Evolutionary conservation across 306 rosid species (phyloP).

Genomic region (Medicago arabica): DNA sequence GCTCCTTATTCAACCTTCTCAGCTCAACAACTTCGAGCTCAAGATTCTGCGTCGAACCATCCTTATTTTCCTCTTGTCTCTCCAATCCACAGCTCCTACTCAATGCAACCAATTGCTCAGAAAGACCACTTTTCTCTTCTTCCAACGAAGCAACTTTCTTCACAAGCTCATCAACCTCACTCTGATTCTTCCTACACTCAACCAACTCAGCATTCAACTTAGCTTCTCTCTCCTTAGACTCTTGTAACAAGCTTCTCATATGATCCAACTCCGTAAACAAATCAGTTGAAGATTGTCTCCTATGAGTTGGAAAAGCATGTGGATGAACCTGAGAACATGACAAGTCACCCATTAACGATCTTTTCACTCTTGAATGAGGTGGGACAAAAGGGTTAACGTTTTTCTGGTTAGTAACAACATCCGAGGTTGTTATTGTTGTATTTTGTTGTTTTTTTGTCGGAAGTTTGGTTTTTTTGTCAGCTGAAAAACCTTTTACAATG

Average conservation of each 20-base stretch:
- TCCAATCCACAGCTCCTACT: slow-evolving; percentile 44
- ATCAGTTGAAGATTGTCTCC: slow-evolving; percentile 93
- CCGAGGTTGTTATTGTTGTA: slow-evolving; percentile 45
- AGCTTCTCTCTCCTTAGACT: slow-evolving; percentile 81
- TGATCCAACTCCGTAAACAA: slow-evolving; percentile 90
- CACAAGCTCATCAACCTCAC: slow-evolving; percentile 62
- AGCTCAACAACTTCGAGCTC: slow-evolving; percentile 90
- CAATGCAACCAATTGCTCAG: slow-evolving; percentile 58
- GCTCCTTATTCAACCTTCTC: slow-evolving; percentile 89
- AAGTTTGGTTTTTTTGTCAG: slow-evolving; percentile 75
- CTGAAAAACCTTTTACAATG: slow-evolving; percentile 83
- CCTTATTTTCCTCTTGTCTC: slow-evolving; percentile 49
- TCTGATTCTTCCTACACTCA: slow-evolving; percentile 59
- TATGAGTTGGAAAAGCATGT: slow-evolving; percentile 62
- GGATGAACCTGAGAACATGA: slow-evolving; percentile 84
- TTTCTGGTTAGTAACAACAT: slow-evolving; percentile 49
- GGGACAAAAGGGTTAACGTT: slow-evolving; percentile 50
- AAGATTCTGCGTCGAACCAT: slow-evolving; percentile 43
- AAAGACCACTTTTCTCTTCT: slow-evolving; percentile 62
- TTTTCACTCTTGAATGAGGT: slow-evolving; percentile 71
- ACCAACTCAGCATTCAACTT: slow-evolving; percentile 80
- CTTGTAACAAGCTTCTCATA: slow-evolving; percentile 74
- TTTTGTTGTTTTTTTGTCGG: slow-evolving; percentile 51
- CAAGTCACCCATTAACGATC: slow-evolving; percentile 82
- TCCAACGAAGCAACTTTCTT: slow-evolving; percentile 61